Base-by-base conservation (phyloP, 2,329 filamentous ascomycete species). In the Paraconiothyrium brasiliense region DNA sequence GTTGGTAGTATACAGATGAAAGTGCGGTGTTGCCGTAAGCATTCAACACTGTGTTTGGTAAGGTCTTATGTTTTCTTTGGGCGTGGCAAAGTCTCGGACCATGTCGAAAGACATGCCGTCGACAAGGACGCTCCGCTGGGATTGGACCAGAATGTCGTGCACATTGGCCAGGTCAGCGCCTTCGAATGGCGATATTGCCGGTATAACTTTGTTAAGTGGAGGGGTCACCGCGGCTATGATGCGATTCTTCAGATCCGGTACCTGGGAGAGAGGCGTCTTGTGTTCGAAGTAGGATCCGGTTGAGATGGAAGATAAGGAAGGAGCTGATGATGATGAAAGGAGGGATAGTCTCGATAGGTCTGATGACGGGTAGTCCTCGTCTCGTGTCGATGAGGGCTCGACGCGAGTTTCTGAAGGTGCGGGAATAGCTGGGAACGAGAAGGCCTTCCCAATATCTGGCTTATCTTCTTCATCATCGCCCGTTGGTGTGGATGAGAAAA, bases 91-190 rank as follows among this genome's bases (percentile, higher is more conserved):
- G 58, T 76, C 71, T 49, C 68, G 61, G 5, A 76, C 51, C 67
- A 78, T 73, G 55, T 78, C 76, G 50, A 78, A 78, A 0, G 74
- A 72, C 68, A 77, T 69, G 51, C 76, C 76, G 47, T 78, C 75
- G 27, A 78, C 71, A 11, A 68, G 65, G 14, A 78, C 70, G 13
- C 73, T 63, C 3, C 76, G 73, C 32, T 76, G 72, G 22, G 72
- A 72, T 47, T 78, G 73, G 20, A 77, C 63, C 37, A 71, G 67
- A 1, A 76, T 67, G 51, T 78, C 68, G 54, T 77, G 72, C 0
- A 77, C 72, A 35, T 70, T 72, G 7, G 71, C 58, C 3, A 78
- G 54, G 0, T 73, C 63, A 10, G 52, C 62, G 0, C 71, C 74
- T 57, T 78, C 75, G 61, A 75, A 78, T 1, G 76, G 74, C 32